Percentiles rank a stretch among this genome's conserved stretches.
Conservation (phyloP, 1,139 yeast genomes). For the Zhuliangozyma parablackwelliae region DNA sequence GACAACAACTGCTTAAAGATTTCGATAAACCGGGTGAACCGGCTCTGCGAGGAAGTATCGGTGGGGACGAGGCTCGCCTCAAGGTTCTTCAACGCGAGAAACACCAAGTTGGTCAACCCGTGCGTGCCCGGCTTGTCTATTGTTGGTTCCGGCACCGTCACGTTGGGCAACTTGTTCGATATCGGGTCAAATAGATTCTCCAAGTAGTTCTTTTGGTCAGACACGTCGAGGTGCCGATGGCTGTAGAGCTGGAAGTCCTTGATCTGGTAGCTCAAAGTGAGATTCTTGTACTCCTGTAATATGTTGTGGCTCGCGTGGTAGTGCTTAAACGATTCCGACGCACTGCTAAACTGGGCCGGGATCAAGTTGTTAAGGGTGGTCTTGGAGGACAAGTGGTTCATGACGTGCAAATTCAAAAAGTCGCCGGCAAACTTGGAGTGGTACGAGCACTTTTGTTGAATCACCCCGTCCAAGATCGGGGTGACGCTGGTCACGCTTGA, state of each 20-base stretch:
- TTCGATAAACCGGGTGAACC: constrained; percentile 37
- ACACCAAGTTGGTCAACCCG: constrained; percentile 39
- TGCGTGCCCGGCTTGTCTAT: constrained; percentile 37
- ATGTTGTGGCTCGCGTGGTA: constrained; percentile 38
- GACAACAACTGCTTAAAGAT: constrained; percentile 41
- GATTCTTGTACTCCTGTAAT: constrained; percentile 36
- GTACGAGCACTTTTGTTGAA: constrained; percentile 55
- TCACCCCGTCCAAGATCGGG: constrained; percentile 67
- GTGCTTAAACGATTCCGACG: constrained; percentile 44
- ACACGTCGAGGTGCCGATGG: constrained; percentile 32
- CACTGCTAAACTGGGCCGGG: constrained; percentile 20
- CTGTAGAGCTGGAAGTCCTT: constrained; percentile 48
- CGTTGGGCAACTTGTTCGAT: constrained; percentile 27
- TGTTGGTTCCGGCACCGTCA: constrained; percentile 33
- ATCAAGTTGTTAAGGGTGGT: constrained; percentile 24
- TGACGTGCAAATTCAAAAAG: constrained; percentile 53
- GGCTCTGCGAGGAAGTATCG: constrained; percentile 19
- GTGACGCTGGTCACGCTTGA: constrained; percentile 58
- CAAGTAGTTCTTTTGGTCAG: constrained; percentile 39
- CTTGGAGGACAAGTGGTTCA: constrained; percentile 33
- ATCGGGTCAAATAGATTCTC: constrained; percentile 57
- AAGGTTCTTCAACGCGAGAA: constrained; percentile 33
- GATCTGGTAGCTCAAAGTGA: constrained; percentile 13
- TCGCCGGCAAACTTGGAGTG: constrained; percentile 69
- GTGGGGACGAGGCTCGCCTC: constrained; percentile 28